phyloP scores from a whole-genome alignment of 225 moss, liverwort and hornwort genomes.

The Polytrichum commune region DNA sequence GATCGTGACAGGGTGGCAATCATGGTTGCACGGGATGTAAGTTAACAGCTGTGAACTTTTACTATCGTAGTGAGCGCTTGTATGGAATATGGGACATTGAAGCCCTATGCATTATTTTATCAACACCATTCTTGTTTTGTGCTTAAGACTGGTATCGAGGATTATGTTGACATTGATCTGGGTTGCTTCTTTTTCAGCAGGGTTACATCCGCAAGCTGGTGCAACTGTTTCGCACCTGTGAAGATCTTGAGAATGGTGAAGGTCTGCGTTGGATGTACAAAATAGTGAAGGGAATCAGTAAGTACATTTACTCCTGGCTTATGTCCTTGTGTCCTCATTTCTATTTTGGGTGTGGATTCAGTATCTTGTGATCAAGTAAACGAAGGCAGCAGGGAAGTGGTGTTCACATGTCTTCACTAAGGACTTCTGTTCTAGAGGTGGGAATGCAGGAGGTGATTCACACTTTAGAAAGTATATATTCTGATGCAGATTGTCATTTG shows the following conservation, averaged over 20 bases:
- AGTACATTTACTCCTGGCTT: constrained; percentile 16
- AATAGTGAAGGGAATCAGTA: constrained; percentile 97
- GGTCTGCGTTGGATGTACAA: constrained; percentile 89
- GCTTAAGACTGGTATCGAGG: no score
- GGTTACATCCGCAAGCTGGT: constrained; percentile 86
- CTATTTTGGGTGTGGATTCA: no score
- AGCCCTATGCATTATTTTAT: no score
- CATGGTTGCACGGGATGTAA: constrained; percentile 86
- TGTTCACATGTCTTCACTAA: no score
- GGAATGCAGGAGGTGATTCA: no score
- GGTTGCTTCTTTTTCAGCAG: constrained; percentile 44
- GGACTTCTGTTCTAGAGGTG: no score
- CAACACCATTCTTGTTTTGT: no score
- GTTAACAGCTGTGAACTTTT: constrained; percentile 8
- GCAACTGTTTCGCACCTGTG: constrained; percentile 88
- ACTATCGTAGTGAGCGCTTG: no score
- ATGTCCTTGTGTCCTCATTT: background rate
- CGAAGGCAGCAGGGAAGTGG: no score
- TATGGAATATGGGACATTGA: no score
- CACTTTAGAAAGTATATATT: background rate
- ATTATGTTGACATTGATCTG: background rate
- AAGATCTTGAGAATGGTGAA: constrained; percentile 83
- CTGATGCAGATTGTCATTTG: constrained; percentile 14
- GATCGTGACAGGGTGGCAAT: constrained; percentile 83
- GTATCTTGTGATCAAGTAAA: no score